These are phyloP conservation scores for Quercus phellos DNA, from an alignment of 331 rosid species.

Conservation along the genomic window DNA sequence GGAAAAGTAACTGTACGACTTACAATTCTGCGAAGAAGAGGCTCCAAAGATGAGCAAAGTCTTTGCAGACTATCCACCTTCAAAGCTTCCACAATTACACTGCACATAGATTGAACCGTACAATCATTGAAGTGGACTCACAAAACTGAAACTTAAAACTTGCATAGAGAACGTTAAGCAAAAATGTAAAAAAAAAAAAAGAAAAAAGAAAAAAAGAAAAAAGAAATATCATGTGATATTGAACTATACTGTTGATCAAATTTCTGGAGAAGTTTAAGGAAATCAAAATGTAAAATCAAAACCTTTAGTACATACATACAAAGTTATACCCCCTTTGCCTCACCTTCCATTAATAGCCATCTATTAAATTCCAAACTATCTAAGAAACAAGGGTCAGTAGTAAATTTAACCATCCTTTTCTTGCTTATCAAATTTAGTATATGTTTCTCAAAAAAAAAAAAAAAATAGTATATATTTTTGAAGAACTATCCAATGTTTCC, in stretches of 20 bases:
- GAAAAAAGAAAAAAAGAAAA: neutral
- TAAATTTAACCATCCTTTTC: neutral
- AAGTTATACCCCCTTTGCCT: neutral
- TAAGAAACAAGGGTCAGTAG: neutral
- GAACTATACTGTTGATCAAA: neutral
- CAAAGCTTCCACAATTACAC: conserved; percentile 84
- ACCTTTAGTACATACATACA: neutral
- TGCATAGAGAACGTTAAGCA: neutral
- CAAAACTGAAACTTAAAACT: conserved; percentile 14
- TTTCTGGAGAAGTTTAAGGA: neutral
- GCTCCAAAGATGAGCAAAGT: conserved; percentile 75
- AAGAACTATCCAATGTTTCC: neutral
- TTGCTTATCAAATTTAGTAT: neutral
- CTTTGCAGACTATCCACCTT: conserved; percentile 87
- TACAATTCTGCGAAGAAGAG: conserved; percentile 83
- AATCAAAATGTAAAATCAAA: neutral
- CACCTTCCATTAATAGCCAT: neutral
- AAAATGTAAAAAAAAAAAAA: neutral
- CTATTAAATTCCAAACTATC: neutral
- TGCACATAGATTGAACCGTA: conserved; percentile 25
- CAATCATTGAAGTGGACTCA: conserved; percentile 20
- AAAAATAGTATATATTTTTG: too few species aligned
- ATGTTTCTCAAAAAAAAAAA: too few species aligned
- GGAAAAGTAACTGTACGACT: conserved; percentile 30
- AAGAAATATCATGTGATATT: neutral